Evolutionary conservation across 768 basidiomycete species (phyloP).

Genomic region (Boletus sp.): DNA sequence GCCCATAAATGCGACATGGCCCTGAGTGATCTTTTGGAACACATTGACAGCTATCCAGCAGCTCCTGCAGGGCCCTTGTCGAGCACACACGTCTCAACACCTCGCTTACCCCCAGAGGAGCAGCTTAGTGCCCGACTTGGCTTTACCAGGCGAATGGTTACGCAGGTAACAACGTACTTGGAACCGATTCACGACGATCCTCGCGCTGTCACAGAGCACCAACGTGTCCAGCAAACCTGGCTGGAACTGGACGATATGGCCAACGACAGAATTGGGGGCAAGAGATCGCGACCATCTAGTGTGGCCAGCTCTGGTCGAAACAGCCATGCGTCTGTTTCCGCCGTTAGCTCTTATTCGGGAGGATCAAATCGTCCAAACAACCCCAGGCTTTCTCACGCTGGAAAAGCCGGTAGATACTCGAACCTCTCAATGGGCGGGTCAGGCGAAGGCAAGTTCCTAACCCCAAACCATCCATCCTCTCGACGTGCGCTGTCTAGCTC

Average conservation of each 20-base stretch:
- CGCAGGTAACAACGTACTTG: conserved; percentile 44
- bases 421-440: conserved; percentile 31
- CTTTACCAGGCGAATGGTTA: conserved; percentile 58
- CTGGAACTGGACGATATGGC: conserved; percentile 80
- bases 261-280: conserved; percentile 58
- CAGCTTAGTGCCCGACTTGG: conserved; percentile 61
- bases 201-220: conserved; percentile 58
- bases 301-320: conserved; percentile 61
- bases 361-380: conserved; percentile 16
- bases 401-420: conserved; percentile 31
- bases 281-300: conserved; percentile 65
- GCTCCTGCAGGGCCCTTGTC: conserved; percentile 50
- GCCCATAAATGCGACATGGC: conserved; percentile 65
- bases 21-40: conserved; percentile 81
- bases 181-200: conserved; percentile 51
- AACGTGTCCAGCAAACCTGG: conserved; percentile 78
- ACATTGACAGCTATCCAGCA: conserved; percentile 81
- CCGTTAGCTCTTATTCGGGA: conserved; percentile 22
- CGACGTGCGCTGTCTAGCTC: conserved; percentile 53
- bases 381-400: conserved; percentile 12
- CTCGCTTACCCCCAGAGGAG: conserved; percentile 55
- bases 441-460: conserved; percentile 42
- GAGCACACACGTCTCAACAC: conserved; percentile 45
- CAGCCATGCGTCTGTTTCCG: conserved; percentile 55
- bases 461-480: conserved; percentile 44